Evolutionary conservation across 1,139 yeast genomes (phyloP).

Genomic region (Martiniozyma asiatica): DNA sequence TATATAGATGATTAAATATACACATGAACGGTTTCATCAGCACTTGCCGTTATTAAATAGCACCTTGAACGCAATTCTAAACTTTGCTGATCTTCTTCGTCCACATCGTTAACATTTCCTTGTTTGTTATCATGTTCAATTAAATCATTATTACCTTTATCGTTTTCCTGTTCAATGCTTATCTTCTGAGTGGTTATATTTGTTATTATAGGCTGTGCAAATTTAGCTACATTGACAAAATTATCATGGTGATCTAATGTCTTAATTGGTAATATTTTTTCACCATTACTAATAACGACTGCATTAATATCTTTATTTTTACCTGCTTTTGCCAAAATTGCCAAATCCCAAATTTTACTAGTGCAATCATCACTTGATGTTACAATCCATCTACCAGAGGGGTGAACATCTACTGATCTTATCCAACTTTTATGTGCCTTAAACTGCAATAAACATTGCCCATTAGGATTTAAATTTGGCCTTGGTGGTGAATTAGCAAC

Average conservation of each 20-base stretch:
- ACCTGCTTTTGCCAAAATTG: constrained; percentile 16
- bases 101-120: constrained; percentile 11
- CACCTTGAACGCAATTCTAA: constrained; percentile 40
- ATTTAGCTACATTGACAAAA: constrained; percentile 53
- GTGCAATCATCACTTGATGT: constrained; percentile 75
- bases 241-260: constrained; percentile 60
- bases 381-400: constrained; percentile 58
- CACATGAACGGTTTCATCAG: constrained; percentile 39
- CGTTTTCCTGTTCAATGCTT: too few relatives aligned
- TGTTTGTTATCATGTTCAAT: too few relatives aligned
- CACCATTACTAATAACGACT: too few relatives aligned
- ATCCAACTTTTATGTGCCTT: constrained; percentile 86
- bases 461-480: constrained; percentile 50
- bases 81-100: constrained; percentile 15
- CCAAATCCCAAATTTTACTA: constrained; percentile 66
- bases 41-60: constrained; percentile 47
- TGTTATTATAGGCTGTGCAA: constrained; percentile 35
- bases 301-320: too few relatives aligned
- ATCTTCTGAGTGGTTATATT: too few relatives aligned
- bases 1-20: constrained; percentile 30
- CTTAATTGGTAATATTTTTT: constrained; percentile 34
- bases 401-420: constrained; percentile 56
- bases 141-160: too few relatives aligned
- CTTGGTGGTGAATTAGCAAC: constrained; percentile 32
- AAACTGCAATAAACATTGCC: constrained; percentile 37